Evolutionary conservation across 495 filamentous ascomycete genomes (phyloP), one percentile per base, ranked within the genome.

Genomic region (Lasiosphaeriaceae sp.): DNA sequence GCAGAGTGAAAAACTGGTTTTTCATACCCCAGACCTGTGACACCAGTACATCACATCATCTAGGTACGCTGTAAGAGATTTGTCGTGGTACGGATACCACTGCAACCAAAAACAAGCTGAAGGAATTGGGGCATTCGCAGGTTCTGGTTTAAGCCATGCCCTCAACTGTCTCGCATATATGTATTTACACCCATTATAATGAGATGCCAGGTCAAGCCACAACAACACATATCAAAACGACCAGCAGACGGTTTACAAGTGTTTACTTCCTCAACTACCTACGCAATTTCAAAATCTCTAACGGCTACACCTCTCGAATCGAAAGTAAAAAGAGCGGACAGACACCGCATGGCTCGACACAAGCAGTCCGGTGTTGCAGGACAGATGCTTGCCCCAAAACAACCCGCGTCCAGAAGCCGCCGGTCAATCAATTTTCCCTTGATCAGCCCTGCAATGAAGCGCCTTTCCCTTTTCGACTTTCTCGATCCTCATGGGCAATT

Each of bases 401-500:
- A 54, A 43, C 45, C 46, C 37, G 47, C 55, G 56, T 56, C 62
- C 54, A 37, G 47, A 37, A 52, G 34, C 52, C 53, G 35, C 31
- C 41, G n/a, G 35, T 53, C 47, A 57, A 64, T 53, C 58, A 39
- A 52, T 60, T n/a, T 20, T 46, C 26, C 26, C 56, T 44, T 39
- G 50, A 57, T 50, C 58, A 62, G 63, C 64, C 63, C 66, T 66
- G 63, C 55, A 61, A 69, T 61, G 63, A 59, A 56, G 49, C 24
- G 48, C 41, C 45, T 52, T 60, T 12, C 31, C 26, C 31, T 47
- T 55, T 47, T 45, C 60, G 60, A 61, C 63, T 66, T 68, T 17
- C 60, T 59, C 57, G 56, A 60, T 61, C 62, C 52, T 57, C 51
- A 48, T 59, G 26, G 57, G 61, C 57, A 57, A 54, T 59, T 57